Evolutionary conservation across 1,284 basidiomycete species (phyloP), one percentile per base, ranked within the genome.

Genomic region (Microbotryum scabiosae): DNA sequence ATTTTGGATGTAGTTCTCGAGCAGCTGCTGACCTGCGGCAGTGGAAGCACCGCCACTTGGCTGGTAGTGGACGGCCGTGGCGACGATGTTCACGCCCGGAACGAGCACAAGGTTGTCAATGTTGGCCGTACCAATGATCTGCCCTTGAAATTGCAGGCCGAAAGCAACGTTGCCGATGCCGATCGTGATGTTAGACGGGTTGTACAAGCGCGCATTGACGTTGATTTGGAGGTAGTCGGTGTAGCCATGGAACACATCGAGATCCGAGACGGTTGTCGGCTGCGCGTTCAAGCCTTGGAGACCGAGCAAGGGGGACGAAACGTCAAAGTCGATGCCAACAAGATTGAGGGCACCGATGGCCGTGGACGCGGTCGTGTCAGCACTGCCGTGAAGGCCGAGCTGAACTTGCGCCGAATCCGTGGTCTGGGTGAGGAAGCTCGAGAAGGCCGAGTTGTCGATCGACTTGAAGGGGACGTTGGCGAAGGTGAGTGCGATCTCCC

Each of bases 211-310:
- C 8, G 72, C 69, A 49, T 69, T 72, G 59, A 70, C 70, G 65
- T 79, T 86, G 75, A 88, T 88, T 57, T 86, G 76, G n/a, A 88
- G 76, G 72, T 80, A 85, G 67, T 83, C 79, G 0, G 82, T 66
- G 76, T 81, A 87, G 8, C 87, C 86, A 59, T 82, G 85, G 57
- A 79, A 82, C 32, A 88, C 86, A 68, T 88, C 85, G 60, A 88
- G 74, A 67, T 82, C 78, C 46, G 78, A 77, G 10, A 88, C 80
- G 5, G 78, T 76, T 7, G 82, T 81, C 8, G 85, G 85, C 60
- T 78, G 79, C 26, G 83, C 77, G 65, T 81, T 78, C 62, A 88
- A 76, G 50, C 85, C 85, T 73, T 87, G 84, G 61, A 88, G 73
- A 57, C 87, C 86, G 6, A 79, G 78, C 52, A 88, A 81, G 6